Evolutionary conservation across 2,329 filamentous ascomycete species (phyloP), one percentile per base, ranked within the genome.

Genomic region (Anisogramma anomala): DNA sequence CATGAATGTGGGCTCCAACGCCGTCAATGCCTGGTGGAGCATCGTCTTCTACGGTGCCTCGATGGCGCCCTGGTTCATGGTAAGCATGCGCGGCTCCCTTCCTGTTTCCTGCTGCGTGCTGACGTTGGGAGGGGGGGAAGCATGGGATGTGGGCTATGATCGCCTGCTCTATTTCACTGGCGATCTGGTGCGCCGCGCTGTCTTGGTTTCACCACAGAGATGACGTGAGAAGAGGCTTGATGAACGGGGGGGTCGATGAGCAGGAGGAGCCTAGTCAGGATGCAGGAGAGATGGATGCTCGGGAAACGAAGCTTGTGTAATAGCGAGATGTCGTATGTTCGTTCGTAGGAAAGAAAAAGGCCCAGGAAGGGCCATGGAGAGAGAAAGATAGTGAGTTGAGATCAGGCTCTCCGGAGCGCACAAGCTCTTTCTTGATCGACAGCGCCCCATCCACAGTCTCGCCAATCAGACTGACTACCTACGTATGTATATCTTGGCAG

Each of bases 61-160:
- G 2, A 71, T 74, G 56, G 81, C 79, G 3, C 81, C 80, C 0
- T 72, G 71, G 62, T 83, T 83, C 46, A 75, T 58, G 28, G 72
- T 75, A 55, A 65, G 71, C 61, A 13, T 3, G 3, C 6, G n/a
- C n/a, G n/a, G n/a, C 22, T n/a, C 9, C n/a, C 19, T 1, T 14
- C 3, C 20, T 46, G 42, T 36, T 40, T 40, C 36, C 9, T 44
- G 1, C 4, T 38, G n/a, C n/a, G n/a, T n/a, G n/a, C n/a, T n/a
- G n/a, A n/a, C n/a, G n/a, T n/a, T n/a, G n/a, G n/a, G n/a, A n/a
- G n/a, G n/a, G n/a, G n/a, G n/a, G n/a, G n/a, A n/a, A n/a, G 67
- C 67, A 68, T 43, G 79, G 79, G n/a, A 81, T 82, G 78, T 82
- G 74, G 69, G 78, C 79, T 3, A 83, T 83, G 79, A 79, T 84